A percentile compares a stretch with the other conserved stretches of the same genome.
phyloP scores from a whole-genome alignment of 2,329 filamentous ascomycete species.

The Cryphonectria japonica region DNA sequence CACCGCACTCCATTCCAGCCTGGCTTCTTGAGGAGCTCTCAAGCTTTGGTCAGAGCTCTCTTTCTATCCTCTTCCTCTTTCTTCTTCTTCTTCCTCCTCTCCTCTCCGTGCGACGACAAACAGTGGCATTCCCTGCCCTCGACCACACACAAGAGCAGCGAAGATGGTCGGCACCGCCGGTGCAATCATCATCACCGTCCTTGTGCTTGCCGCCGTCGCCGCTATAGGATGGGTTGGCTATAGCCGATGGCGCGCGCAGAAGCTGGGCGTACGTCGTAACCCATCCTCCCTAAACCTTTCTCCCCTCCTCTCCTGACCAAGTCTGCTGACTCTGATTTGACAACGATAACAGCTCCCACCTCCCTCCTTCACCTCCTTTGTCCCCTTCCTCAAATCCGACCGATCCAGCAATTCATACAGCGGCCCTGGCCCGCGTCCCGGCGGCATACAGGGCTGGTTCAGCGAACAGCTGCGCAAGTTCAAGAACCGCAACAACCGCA shows the following conservation, averaged over 20 bases:
- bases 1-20: not conserved
- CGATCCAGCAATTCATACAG: slow-evolving; percentile 48
- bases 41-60: not conserved
- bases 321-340: slow-evolving; percentile 25
- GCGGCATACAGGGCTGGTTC: slow-evolving; percentile 74
- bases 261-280: slow-evolving; percentile 64
- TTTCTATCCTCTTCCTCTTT: not conserved
- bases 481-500: slow-evolving; percentile 67
- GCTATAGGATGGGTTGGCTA: slow-evolving; percentile 71
- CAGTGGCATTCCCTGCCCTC: not conserved
- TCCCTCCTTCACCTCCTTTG: slow-evolving; percentile 68
- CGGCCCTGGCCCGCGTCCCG: slow-evolving; percentile 54
- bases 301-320: not conserved
- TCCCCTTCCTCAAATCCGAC: slow-evolving; percentile 67
- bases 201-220: slow-evolving; percentile 62
- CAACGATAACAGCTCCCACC: slow-evolving; percentile 62
- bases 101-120: not conserved
- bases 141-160: slow-evolving; percentile 19
- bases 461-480: slow-evolving; percentile 66
- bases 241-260: slow-evolving; percentile 71
- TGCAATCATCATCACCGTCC: slow-evolving; percentile 73
- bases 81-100: too few relatives aligned
- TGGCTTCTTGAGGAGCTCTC: not conserved
- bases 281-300: slow-evolving; percentile 6
- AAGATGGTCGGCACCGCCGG: slow-evolving; percentile 63